Conservation (phyloP, 169 alveolate genomes). For the Plasmodium coatneyi region DNA sequence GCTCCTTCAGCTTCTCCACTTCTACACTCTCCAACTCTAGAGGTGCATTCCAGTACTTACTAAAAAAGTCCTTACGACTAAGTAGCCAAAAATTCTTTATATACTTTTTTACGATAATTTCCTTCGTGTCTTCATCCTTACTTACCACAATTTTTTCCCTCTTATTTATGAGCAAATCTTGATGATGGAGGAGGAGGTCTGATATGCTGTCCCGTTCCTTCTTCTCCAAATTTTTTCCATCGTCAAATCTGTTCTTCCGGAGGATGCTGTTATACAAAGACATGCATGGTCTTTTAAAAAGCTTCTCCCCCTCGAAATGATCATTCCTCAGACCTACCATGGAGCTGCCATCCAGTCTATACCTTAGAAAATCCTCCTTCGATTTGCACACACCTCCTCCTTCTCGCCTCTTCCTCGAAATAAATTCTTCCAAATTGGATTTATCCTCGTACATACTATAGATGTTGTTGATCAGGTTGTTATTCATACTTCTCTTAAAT, state of each 20-base stretch:
- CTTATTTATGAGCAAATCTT: constrained; percentile 64
- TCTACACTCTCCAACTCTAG: constrained; percentile 2
- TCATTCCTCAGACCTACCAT: not conserved
- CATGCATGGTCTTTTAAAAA: constrained; percentile 45
- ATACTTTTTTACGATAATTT: not conserved
- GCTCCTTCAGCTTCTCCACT: constrained; percentile 56
- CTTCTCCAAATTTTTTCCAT: not conserved
- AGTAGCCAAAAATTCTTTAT: constrained; percentile 33
- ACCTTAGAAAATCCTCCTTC: not conserved
- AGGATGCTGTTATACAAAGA: not conserved
- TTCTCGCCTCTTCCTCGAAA: not conserved
- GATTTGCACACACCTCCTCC: not conserved
- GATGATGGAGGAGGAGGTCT: constrained; percentile 23
- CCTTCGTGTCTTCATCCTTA: constrained; percentile 9
- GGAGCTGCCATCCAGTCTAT: not conserved
- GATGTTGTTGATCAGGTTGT: constrained; percentile 19
- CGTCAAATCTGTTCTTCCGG: not conserved
- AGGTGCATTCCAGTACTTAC: constrained; percentile 16
- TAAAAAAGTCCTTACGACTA: constrained; percentile 34
- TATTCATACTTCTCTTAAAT: constrained; percentile 38
- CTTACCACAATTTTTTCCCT: constrained; percentile 47
- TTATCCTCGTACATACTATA: constrained; percentile 26
- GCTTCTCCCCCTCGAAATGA: constrained; percentile 61
- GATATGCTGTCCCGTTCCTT: not conserved
- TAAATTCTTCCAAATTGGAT: not conserved